These are phyloP conservation scores for Lunularia cruciata DNA, from an alignment of 225 moss, liverwort and hornwort genomes.

Conservation along the genomic window DNA sequence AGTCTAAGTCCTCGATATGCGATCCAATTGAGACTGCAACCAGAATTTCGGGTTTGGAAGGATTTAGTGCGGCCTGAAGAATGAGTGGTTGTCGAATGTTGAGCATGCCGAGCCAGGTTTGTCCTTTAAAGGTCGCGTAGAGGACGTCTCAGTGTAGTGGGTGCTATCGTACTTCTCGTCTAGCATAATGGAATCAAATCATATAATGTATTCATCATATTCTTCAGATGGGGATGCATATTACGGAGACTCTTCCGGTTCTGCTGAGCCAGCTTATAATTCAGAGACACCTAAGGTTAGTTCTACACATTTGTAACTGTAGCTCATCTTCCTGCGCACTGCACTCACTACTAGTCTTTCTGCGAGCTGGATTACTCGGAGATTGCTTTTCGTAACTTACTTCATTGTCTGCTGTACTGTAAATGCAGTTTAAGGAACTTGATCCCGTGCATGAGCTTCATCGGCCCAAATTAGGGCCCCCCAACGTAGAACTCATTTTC, in stretches of 20 bases:
- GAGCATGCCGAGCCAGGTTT: background rate
- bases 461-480: constrained; percentile 10
- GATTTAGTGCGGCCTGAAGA: too few relatives aligned
- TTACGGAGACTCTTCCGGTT: background rate
- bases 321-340: too few relatives aligned
- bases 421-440: background rate
- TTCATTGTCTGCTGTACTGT: background rate
- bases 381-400: background rate
- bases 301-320: background rate
- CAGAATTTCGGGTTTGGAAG: too few relatives aligned
- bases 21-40: background rate
- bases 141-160: background rate
- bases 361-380: too few relatives aligned
- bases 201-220: too few relatives aligned
- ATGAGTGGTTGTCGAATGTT: too few relatives aligned
- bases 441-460: constrained; percentile 26
- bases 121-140: background rate
- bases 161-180: background rate
- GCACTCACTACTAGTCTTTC: too few relatives aligned
- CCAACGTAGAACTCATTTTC: constrained; percentile 34
- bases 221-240: too few relatives aligned
- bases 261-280: constrained; percentile 2
- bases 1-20: background rate
- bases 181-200: background rate
- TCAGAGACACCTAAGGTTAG: constrained; percentile 8